phyloP scores from a whole-genome alignment of 2,329 filamentous ascomycete species.

The Ophiognomonia clavigignenti-juglandacearum region DNA sequence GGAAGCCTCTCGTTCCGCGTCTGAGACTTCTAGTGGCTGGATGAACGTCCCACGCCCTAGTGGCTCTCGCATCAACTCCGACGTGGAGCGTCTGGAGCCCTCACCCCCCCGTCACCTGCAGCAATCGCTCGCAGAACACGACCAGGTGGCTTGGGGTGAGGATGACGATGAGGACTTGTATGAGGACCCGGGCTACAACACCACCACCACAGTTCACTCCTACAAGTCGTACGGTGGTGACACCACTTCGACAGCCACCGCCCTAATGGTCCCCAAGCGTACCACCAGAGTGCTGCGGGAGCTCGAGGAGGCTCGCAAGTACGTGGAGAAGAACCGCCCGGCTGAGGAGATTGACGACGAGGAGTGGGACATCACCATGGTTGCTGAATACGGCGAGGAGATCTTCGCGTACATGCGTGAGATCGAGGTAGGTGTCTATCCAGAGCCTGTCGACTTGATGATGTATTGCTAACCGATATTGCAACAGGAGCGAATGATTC shows the following conservation, averaged over 20 bases:
- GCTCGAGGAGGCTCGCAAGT: slow-evolving; percentile 58
- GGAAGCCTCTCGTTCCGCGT: slow-evolving; percentile 26
- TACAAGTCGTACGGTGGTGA: slow-evolving; percentile 67
- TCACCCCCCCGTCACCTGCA: slow-evolving; percentile 7
- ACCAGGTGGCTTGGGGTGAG: slow-evolving; percentile 73
- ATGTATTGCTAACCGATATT: slow-evolving; percentile 21
- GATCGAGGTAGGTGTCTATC: slow-evolving; percentile 63
- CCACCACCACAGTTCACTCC: slow-evolving; percentile 73
- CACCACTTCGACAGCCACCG: slow-evolving; percentile 48
- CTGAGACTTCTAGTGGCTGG: slow-evolving; percentile 5
- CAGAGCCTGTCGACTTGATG: too few species aligned
- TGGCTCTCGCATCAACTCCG: slow-evolving; percentile 4
- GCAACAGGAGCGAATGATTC: slow-evolving; percentile 44
- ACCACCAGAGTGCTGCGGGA: slow-evolving; percentile 67
- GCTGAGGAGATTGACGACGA: slow-evolving; percentile 82
- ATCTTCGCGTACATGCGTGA: slow-evolving; percentile 90
- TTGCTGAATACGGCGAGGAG: slow-evolving; percentile 92
- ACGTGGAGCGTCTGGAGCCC: slow-evolving; percentile 11
- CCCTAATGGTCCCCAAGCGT: slow-evolving; percentile 66
- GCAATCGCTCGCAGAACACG: slow-evolving; percentile 41
- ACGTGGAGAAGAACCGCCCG: slow-evolving; percentile 63
- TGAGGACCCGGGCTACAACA: slow-evolving; percentile 66
- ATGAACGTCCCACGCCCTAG: neutral
- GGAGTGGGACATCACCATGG: slow-evolving; percentile 92
- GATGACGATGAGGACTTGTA: slow-evolving; percentile 65